Conservation (phyloP, 2,329 filamentous ascomycete species). For the Trichoderma asperellum region DNA sequence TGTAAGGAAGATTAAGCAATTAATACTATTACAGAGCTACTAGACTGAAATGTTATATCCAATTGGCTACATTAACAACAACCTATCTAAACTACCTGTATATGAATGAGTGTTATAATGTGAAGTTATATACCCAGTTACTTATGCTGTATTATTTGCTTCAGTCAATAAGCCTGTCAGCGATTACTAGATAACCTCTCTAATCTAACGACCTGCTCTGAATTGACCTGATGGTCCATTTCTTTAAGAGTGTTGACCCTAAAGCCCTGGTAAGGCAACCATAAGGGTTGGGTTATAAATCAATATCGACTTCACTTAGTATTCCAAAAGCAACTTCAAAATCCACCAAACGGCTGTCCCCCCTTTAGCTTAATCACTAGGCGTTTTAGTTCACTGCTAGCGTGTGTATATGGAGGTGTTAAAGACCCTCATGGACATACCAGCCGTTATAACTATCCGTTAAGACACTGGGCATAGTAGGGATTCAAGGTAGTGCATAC, state of each 20-base stretch:
- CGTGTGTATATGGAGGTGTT: neutral
- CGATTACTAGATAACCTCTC: neutral
- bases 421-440: neutral
- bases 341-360: neutral
- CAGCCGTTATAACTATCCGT: neutral
- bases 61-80: conserved; percentile 2
- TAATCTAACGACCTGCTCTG: neutral
- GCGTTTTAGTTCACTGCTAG: neutral
- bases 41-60: neutral
- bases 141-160: neutral
- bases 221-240: neutral
- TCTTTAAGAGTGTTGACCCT: neutral
- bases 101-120: neutral
- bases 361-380: neutral
- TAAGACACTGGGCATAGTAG: conserved; percentile 23
- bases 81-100: neutral
- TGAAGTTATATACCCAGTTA: neutral
- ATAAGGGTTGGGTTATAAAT: neutral
- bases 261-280: neutral
- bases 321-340: neutral
- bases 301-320: neutral
- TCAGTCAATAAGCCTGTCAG: neutral
- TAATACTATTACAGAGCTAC: neutral
- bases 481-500: conserved; percentile 23
- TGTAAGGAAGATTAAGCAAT: too few species aligned